Conservation (phyloP, 805 yeast genomes). For the Kluyveromyces siamensis region DNA sequence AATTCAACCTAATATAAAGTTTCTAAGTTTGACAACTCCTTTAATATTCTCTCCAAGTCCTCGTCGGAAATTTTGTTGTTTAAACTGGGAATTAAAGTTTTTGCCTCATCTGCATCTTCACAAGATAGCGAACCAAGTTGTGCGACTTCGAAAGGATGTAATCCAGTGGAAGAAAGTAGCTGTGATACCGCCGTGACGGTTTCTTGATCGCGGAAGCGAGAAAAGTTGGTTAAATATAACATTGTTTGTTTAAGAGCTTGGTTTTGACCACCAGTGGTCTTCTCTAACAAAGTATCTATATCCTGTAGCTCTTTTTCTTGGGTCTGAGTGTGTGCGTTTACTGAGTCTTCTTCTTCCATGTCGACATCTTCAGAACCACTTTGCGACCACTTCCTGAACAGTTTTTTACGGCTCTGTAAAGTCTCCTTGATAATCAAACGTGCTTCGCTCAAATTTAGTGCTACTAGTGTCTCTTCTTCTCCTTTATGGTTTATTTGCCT, state of each 20-base stretch:
- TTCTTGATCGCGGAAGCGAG: conserved; percentile 85
- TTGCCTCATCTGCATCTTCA: conserved; percentile 96
- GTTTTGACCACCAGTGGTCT: conserved; percentile 56
- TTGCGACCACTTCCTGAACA: conserved; percentile 33
- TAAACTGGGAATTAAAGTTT: conserved; percentile 84
- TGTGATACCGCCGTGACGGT: conserved; percentile 92
- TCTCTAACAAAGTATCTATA: conserved; percentile 25
- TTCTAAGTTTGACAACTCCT: conserved; percentile 69
- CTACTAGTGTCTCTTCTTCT: conserved; percentile 62
- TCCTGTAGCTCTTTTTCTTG: conserved; percentile 34
- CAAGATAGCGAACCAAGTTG: conserved; percentile 83
- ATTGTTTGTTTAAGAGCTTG: conserved; percentile 88
- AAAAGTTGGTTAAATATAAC: conserved; percentile 75
- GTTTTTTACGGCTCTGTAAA: conserved; percentile 58
- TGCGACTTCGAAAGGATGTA: conserved; percentile 94
- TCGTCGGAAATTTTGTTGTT: conserved; percentile 73
- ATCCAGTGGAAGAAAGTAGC: conserved; percentile 57
- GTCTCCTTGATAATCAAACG: conserved; percentile 86
- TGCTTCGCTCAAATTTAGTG: conserved; percentile 84
- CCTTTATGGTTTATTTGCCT: conserved; percentile 78
- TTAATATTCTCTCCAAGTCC: conserved; percentile 78
- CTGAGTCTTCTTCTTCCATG: conserved; percentile 23
- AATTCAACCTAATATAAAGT: conserved; percentile 28
- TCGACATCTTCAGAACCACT: conserved; percentile 7
- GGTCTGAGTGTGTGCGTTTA: conserved; percentile 38